Percentiles rank a stretch among this genome's conserved stretches.
Evolutionary conservation across 352 stramenopile species (phyloP).

Genomic region (Phytopythium chamaehyphon): DNA sequence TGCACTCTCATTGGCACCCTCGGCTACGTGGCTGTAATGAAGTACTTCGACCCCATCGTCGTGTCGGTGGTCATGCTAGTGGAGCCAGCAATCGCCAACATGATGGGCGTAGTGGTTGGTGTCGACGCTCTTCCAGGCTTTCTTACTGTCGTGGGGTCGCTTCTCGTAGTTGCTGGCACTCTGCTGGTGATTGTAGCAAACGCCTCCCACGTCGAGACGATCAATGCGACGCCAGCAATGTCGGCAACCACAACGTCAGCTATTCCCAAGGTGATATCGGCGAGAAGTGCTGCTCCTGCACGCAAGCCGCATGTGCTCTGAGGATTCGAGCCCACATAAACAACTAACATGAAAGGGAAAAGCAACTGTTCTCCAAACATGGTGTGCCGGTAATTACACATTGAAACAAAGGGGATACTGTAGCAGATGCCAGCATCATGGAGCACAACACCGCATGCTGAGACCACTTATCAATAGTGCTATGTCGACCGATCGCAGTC

Average conservation of each 20-base stretch:
- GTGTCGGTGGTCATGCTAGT: slow-evolving; percentile 87
- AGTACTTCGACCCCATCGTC: slow-evolving; percentile 91
- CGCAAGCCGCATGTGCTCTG: slow-evolving; percentile 1
- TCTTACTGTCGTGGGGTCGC: slow-evolving; percentile 57
- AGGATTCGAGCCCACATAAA: too few relatives aligned
- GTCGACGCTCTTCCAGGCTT: slow-evolving; percentile 76
- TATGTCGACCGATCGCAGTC: too few relatives aligned
- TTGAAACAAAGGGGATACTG: too few relatives aligned
- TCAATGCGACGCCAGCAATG: slow-evolving; percentile 81
- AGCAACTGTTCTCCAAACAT: too few relatives aligned
- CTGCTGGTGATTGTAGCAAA: slow-evolving; percentile 72
- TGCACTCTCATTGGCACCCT: slow-evolving; percentile 85
- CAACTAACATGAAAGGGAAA: too few relatives aligned
- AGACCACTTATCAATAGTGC: too few relatives aligned
- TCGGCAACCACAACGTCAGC: slow-evolving; percentile 31
- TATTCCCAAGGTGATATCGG: slow-evolving; percentile 37
- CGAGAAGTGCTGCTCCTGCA: slow-evolving; percentile 8
- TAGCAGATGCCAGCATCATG: too few relatives aligned
- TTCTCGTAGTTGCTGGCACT: slow-evolving; percentile 68
- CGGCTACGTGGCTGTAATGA: slow-evolving; percentile 86
- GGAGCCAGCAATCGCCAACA: slow-evolving; percentile 75
- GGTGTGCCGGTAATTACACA: too few relatives aligned
- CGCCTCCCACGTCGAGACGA: slow-evolving; percentile 70
- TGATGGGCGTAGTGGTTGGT: slow-evolving; percentile 68
- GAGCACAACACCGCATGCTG: too few relatives aligned